Conservation (phyloP, 164 flowering plant genomes). For the Umbilicus rupestris region DNA sequence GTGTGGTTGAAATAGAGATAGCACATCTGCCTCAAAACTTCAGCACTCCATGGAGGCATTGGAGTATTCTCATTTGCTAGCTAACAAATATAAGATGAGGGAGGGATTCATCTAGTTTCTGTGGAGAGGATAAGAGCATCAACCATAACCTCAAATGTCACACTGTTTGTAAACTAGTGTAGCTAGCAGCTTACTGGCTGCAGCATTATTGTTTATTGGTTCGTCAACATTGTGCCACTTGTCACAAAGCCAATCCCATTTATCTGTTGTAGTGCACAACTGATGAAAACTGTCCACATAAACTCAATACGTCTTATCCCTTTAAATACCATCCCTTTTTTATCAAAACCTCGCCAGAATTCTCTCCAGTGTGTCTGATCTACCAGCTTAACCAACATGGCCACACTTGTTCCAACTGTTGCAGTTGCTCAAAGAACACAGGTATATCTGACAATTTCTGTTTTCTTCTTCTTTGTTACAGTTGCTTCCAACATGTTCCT, state of each 20-base stretch:
- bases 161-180: not conserved
- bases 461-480: not conserved
- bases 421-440: slow-evolving; percentile 7
- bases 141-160: slow-evolving; percentile 7
- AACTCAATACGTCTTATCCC: not conserved
- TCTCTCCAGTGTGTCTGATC: not conserved
- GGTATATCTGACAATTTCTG: not conserved
- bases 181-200: slow-evolving; percentile 2
- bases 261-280: not conserved
- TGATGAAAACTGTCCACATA: not conserved
- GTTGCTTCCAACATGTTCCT: not conserved
- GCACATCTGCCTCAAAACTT: not conserved
- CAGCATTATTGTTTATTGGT: slow-evolving; percentile 5
- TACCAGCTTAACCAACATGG: not conserved
- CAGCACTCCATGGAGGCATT: not conserved
- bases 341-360: not conserved
- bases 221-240: not conserved
- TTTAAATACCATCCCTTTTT: not conserved
- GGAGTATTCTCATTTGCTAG: slow-evolving; percentile 1
- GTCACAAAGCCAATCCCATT: not conserved
- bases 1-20: slow-evolving; percentile 2
- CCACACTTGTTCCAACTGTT: not conserved
- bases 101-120: not conserved
- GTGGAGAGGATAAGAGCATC: slow-evolving; percentile 5
- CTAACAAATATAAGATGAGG: not conserved